Conservation (phyloP, 768 basidiomycete species). For the Dendrothele bispora region DNA sequence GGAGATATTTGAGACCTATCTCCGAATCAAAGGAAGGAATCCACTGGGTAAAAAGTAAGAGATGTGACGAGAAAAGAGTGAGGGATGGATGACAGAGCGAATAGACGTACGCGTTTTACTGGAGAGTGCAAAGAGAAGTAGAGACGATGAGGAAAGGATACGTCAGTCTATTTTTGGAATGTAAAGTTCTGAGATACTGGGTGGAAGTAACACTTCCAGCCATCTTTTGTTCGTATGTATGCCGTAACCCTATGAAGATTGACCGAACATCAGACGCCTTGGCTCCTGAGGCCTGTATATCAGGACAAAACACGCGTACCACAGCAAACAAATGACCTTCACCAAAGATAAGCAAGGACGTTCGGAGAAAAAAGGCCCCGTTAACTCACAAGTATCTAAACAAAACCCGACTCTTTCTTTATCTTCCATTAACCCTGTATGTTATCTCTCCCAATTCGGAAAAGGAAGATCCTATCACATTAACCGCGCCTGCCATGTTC, state of each 20-base stretch:
- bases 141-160: too few species aligned
- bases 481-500: conserved; percentile 62
- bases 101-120: too few species aligned
- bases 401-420: conserved; percentile 80
- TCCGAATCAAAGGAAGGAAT: conserved; percentile 67
- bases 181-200: too few species aligned
- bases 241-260: conserved; percentile 69
- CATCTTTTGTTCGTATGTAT: conserved; percentile 72
- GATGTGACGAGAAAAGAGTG: conserved; percentile 20
- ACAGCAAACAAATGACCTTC: conserved; percentile 80
- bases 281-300: too few species aligned
- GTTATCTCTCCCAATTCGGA: conserved; percentile 71
- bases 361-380: not conserved
- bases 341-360: not conserved
- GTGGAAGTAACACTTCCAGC: too few species aligned
- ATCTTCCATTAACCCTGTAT: conserved; percentile 60
- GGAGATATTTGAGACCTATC: conserved; percentile 71
- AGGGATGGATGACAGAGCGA: too few species aligned
- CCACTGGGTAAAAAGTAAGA: too few species aligned
- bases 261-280: too few species aligned
- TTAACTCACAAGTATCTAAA: conserved; percentile 73
- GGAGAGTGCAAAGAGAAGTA: too few species aligned
- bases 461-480: conserved; percentile 45
- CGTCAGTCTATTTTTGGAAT: too few species aligned
- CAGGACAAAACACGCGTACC: too few species aligned